Evolutionary conservation across 176 grass and related monocot genomes (phyloP).

Genomic region (Poa annua): DNA sequence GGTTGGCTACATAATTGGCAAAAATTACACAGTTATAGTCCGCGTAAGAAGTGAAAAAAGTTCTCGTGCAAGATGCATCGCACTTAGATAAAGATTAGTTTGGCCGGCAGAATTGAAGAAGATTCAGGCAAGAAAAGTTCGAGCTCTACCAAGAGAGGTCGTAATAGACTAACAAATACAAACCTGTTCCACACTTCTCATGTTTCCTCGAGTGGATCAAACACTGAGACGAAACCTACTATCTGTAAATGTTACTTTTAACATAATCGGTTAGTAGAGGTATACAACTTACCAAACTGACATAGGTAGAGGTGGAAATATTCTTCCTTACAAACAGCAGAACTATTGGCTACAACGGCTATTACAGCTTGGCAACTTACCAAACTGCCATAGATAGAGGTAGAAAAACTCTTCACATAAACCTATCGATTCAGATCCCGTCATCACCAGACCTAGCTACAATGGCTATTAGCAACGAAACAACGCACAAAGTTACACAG

Average conservation of each 20-base stretch:
- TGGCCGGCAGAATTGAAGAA: constrained; percentile 10
- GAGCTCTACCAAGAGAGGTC: background rate
- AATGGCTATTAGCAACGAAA: background rate
- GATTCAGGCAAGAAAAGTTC: constrained; percentile 1
- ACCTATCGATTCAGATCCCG: background rate
- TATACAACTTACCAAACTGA: background rate
- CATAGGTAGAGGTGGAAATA: background rate
- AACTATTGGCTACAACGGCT: too few relatives aligned
- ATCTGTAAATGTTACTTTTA: background rate
- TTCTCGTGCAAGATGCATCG: background rate
- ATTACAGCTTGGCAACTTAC: too few relatives aligned
- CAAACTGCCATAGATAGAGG: background rate
- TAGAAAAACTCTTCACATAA: background rate
- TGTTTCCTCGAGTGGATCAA: background rate
- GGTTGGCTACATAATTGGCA: background rate
- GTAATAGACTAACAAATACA: constrained; percentile 7
- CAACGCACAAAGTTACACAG: background rate
- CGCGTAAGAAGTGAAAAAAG: background rate
- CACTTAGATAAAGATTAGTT: background rate
- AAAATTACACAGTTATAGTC: background rate
- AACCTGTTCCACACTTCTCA: constrained; percentile 23
- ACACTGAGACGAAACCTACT: background rate
- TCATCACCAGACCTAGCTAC: background rate
- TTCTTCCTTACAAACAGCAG: background rate
- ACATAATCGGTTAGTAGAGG: background rate